Evolutionary conservation across 2,329 filamentous ascomycete species (phyloP).

Genomic region (Sclerotinia nivalis): DNA sequence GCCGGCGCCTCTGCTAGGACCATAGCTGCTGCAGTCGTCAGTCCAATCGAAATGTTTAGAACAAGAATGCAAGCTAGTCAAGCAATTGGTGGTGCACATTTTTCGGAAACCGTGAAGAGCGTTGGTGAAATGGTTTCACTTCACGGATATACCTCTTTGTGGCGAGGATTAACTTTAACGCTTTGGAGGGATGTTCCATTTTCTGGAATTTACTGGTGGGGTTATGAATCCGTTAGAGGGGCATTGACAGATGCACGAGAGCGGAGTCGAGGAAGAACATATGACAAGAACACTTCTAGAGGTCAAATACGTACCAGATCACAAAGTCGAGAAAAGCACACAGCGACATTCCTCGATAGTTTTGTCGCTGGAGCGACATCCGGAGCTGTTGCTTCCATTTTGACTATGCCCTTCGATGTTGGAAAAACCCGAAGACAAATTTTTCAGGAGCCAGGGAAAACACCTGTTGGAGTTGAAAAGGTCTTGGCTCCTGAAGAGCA

Average conservation of each 20-base stretch:
- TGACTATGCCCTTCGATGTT: constrained; percentile 95
- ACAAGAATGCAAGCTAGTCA: constrained; percentile 85
- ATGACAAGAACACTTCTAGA: constrained; percentile 45
- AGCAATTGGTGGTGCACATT: constrained; percentile 61
- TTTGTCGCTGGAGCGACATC: constrained; percentile 84
- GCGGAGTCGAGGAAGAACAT: constrained; percentile 47
- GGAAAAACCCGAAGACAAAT: constrained; percentile 95
- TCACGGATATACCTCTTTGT: constrained; percentile 79
- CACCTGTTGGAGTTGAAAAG: constrained; percentile 43
- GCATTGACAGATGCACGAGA: constrained; percentile 68
- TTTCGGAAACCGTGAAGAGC: constrained; percentile 75
- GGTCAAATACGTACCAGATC: constrained; percentile 53
- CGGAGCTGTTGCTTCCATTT: constrained; percentile 79
- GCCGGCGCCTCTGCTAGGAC: constrained; percentile 78
- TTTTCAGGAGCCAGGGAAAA: constrained; percentile 56
- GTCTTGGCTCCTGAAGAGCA: constrained; percentile 66
- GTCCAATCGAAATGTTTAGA: constrained; percentile 90
- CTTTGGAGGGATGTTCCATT: constrained; percentile 98
- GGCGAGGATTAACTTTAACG: constrained; percentile 86
- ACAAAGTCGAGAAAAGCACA: constrained; percentile 68
- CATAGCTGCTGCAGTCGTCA: constrained; percentile 78
- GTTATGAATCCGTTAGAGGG: constrained; percentile 82
- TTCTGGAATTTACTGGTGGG: constrained; percentile 97
- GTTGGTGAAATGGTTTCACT: constrained; percentile 75
- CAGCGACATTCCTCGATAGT: constrained; percentile 80